Conservation (phyloP, 2,329 filamentous ascomycete species). For the Apiospora arundinis region DNA sequence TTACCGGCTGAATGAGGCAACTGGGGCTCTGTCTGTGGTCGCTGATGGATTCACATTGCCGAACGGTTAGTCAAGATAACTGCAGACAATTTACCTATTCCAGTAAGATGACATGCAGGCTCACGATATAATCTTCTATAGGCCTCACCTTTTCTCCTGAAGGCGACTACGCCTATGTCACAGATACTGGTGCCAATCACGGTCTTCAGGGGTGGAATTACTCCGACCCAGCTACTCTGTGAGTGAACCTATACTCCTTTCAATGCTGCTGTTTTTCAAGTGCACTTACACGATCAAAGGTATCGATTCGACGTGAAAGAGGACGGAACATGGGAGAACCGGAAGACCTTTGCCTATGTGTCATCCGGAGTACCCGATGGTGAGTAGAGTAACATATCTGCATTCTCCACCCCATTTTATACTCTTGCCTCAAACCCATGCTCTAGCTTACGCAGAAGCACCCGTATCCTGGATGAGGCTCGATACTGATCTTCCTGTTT, state of each 20-base stretch:
- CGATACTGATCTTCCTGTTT: constrained; percentile 39
- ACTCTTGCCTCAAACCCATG: neutral
- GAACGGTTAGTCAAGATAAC: constrained; percentile 49
- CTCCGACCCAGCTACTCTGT: constrained; percentile 54
- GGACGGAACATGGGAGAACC: constrained; percentile 54
- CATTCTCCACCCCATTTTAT: neutral
- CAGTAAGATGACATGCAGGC: neutral
- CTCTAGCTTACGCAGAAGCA: neutral
- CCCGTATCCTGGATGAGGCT: neutral
- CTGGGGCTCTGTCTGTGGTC: constrained; percentile 58
- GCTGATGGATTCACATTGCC: constrained; percentile 63
- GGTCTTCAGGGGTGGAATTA: constrained; percentile 50
- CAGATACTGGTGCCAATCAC: constrained; percentile 61
- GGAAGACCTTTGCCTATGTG: constrained; percentile 62
- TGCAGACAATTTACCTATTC: neutral
- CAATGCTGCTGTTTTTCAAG: neutral
- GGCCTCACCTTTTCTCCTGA: constrained; percentile 63
- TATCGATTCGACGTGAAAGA: constrained; percentile 53
- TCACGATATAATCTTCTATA: constrained; percentile 24
- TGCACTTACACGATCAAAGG: constrained; percentile 34
- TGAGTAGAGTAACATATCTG: constrained; percentile 31
- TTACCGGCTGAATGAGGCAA: constrained; percentile 59
- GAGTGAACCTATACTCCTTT: constrained; percentile 30
- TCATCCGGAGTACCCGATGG: constrained; percentile 65
- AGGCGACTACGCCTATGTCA: constrained; percentile 58